Evolutionary conservation across 2,329 filamentous ascomycete genomes (phyloP), one percentile per base, ranked within the genome.

Genomic region (Penicillium occitanis): DNA sequence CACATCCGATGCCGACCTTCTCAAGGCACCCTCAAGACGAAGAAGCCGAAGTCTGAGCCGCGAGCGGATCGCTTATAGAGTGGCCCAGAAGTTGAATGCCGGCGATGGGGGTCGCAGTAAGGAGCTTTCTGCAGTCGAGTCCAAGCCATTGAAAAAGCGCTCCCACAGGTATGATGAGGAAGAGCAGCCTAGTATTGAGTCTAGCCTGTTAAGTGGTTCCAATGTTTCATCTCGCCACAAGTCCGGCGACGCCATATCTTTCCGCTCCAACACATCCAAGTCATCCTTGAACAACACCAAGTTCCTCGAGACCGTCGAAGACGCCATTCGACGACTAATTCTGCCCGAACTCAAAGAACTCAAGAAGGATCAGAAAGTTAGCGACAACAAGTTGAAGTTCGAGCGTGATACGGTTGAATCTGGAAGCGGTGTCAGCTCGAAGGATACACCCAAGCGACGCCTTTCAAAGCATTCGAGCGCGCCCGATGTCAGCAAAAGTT

Each of bases 281-380:
- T 91, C 92, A 2, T 94, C 91, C 0, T 91, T 96, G 76, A 96
- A 96, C 79, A 97, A 97, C 73, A 93, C 93, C 0, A 95, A 92
- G 74, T 81, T 97, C 1, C 85, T 97, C 1, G 91, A 95, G 73
- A 95, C 93, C 0, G 93, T 97, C 2, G 93, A 97, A 79, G 93
- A 97, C 79, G 93, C 93, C 14, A 96, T 97, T 73, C 89, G 92
- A 69, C 87, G 93, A 59, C 84, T 97, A 60, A 96, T 97, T 63
- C 81, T 99, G 2, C 95, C 95, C 0, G 94, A 99, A 77, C 84
- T 99, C 53, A 94, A 92, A 71, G 92, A 93, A 10, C 83, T 99
- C 64, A 97, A 97, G 77, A 88, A 93, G 72, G 93, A 97, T 74
- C 91, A 94, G 76, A 93, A 91, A 76, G 90, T 90, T 69, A 88